Evolutionary conservation across 495 filamentous ascomycete genomes (phyloP).

Genomic region (Penicillium fimorum): DNA sequence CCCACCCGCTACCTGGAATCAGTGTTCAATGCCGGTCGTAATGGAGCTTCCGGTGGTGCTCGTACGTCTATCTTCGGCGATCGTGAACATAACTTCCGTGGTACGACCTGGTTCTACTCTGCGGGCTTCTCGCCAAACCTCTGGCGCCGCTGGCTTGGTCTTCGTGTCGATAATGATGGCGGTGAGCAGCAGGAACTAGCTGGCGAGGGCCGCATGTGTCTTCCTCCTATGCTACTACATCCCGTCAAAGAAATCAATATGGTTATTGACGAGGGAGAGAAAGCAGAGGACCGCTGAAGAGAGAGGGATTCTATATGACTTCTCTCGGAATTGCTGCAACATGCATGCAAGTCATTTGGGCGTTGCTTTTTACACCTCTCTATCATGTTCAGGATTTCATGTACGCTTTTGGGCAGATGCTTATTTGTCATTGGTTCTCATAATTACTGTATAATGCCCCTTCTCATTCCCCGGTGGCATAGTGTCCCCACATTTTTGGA

Average conservation of each 20-base stretch:
- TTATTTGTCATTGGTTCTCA: not conserved
- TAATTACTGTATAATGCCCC: slow-evolving; percentile 9
- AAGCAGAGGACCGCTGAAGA: slow-evolving; percentile 26
- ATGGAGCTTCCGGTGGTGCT: slow-evolving; percentile 73
- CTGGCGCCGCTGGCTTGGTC: slow-evolving; percentile 84
- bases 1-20: slow-evolving; percentile 74
- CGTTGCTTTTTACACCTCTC: not conserved
- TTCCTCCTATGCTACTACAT: slow-evolving; percentile 89
- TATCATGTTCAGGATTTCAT: not conserved
- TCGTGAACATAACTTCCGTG: slow-evolving; percentile 83
- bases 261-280: slow-evolving; percentile 59
- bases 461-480: slow-evolving; percentile 1
- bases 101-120: slow-evolving; percentile 94
- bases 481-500: slow-evolving; percentile 7
- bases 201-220: slow-evolving; percentile 87
- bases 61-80: slow-evolving; percentile 77
- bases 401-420: slow-evolving; percentile 3
- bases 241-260: slow-evolving; percentile 85
- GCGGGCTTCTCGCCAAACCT: slow-evolving; percentile 79
- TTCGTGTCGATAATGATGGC: slow-evolving; percentile 79
- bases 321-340: not conserved
- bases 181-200: slow-evolving; percentile 78
- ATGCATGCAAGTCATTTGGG: not conserved
- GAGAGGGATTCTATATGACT: not conserved
- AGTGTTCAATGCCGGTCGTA: slow-evolving; percentile 80